Evolutionary conservation across 345 rosid genomes (phyloP).

Genomic region (Gossypium stocksii): DNA sequence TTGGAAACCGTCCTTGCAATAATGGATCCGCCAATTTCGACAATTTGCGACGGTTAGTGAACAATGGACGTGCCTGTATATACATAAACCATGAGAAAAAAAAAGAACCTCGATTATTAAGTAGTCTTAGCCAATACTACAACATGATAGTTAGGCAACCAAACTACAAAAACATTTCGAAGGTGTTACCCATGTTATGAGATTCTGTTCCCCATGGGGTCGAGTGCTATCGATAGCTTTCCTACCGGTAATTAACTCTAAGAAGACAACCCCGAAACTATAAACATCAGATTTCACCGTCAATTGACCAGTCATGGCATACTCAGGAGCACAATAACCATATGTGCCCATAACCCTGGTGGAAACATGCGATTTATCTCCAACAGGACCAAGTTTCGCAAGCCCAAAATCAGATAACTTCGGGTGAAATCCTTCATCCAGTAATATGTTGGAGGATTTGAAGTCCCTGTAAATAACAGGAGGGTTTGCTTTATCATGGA

Average conservation of each 20-base stretch:
- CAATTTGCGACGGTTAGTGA: constrained; percentile 78
- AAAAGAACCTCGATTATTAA: constrained; percentile 4
- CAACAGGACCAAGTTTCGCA: constrained; percentile 96
- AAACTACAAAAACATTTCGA: neutral
- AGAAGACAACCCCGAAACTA: constrained; percentile 92
- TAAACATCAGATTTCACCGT: constrained; percentile 95
- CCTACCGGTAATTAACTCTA: constrained; percentile 94
- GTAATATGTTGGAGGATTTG: constrained; percentile 90
- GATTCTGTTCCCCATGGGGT: constrained; percentile 97
- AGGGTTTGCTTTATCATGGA: constrained; percentile 93
- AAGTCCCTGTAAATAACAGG: constrained; percentile 97
- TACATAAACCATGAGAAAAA: constrained; percentile 7
- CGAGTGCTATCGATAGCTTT: constrained; percentile 80
- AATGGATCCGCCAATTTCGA: constrained; percentile 76
- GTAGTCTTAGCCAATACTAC: neutral
- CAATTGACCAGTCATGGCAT: constrained; percentile 98
- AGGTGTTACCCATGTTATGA: constrained; percentile 77
- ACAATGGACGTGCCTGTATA: constrained; percentile 76
- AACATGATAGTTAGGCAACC: neutral
- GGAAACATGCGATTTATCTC: constrained; percentile 98
- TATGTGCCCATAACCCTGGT: constrained; percentile 99
- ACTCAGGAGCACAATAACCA: constrained; percentile 99
- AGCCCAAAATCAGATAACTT: constrained; percentile 98
- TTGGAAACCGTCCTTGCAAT: constrained; percentile 76
- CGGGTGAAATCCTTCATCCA: constrained; percentile 86